Base-by-base conservation (phyloP, 176 grass and related monocot genomes). In the Oryza nivara region DNA sequence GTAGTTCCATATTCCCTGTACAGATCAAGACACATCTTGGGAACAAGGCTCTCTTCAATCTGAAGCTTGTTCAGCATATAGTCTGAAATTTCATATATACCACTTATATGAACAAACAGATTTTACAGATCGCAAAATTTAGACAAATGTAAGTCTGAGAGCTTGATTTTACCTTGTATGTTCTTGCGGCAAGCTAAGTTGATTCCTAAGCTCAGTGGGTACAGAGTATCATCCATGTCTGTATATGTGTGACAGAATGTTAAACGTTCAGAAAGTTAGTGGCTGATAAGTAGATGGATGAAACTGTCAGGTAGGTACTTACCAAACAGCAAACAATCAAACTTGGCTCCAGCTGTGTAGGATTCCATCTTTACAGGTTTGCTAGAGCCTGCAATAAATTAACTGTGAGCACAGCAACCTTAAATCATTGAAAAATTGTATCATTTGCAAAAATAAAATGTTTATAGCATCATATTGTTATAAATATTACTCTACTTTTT, bases 201-300 rank as follows among this genome's bases (percentile, higher is more conserved):
- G 86, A 99, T 83, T 0, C 96, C 96, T 3, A 85, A 84, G 74
- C 88, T 96, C 86, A 92, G 79, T 32, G 96, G 91, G 86, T 96
- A 99, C 16, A 99, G 81, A 12, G 96, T 99, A 65, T 99, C 96
- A 74, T 99, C 96, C 96, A 99, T 91, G 38, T 99, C 96, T 98
- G 88, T 38, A 76, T 8, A 83, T 30, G 30, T 9, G 15, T 3
- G 12, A 22, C 5, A 38, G 5, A 2, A 43, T 71, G 78, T 19
- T 32, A 67, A 66, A 46, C 3, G 67, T 54, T 4, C 20, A 11
- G 30, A 64, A 49, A 23, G 64, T 16, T 40, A 34, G n/a, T 32
- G 34, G 13, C 60, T 25, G 0, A n/a, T 73, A 26, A 63, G 11
- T 7, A 28, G 16, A 32, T 12, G 9, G 35, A 7, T 51, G 8